Base-by-base conservation (phyloP, 495 filamentous ascomycete species). In the Chaetomium fimeti region DNA sequence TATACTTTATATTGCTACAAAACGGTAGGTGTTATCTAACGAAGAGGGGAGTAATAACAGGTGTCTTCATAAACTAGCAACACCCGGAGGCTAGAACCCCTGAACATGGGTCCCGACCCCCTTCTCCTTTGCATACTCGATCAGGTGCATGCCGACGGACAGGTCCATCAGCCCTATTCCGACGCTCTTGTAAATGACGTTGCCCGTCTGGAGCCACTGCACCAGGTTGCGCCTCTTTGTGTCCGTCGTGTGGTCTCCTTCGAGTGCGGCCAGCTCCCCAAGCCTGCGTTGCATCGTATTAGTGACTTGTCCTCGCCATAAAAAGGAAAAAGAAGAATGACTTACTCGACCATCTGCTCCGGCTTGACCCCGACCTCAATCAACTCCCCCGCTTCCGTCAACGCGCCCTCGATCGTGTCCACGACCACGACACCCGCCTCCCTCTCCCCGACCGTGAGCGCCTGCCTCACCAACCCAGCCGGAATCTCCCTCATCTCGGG, bases 311-410 rank as follows among this genome's bases (percentile, higher is more conserved):
- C n/a, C 40, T 11, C 22, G 11, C 3, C 3, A 20, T 45, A 43
- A 1, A 18, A 38, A 16, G 38, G 20, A 2, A 20, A 45, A n/a
- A 18, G 28, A 18, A 18, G 38, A 15, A 55, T 38, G 12, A 68
- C 80, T 72, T 67, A 78, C 81, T 98, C 93, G 8, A 96, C 89
- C 22, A 97, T 79, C 69, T 96, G 87, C 29, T 85, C 81, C 0
- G 88, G 82, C 48, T 78, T 76, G 32, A 98, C 75, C 0, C 84
- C 89, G 0, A 91, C 91, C 68, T 91, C 85, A 29, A 93, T 88
- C 59, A 98, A 78, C 79, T 98, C 94, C 6, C 94, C 94, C 0
- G 93, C 89, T 71, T 97, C 92, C 68, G 87, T 85, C 65, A 97
- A 68, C 60, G 90, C 91, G 5, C 91, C 90, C 69, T 89, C 84